A percentile compares a stretch with the other conserved stretches of the same genome.
Conservation (phyloP, 345 rosid species). For the Bruguiera parviflora region DNA sequence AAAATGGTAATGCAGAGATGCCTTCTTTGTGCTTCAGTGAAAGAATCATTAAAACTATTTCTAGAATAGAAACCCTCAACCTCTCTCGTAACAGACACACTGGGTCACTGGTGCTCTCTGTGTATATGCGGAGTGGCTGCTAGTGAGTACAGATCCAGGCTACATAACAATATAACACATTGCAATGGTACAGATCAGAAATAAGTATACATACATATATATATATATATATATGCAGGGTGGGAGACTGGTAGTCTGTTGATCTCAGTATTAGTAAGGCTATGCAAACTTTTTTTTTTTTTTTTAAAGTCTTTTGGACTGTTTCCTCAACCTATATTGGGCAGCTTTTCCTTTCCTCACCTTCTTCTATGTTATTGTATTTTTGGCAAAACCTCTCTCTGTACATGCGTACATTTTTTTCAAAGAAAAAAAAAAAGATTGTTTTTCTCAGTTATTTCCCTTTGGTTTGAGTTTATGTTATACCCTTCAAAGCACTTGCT, state of each 20-base stretch:
- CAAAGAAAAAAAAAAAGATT: too few species aligned
- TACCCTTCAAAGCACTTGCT: too few species aligned
- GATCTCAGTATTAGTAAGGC: constrained; percentile 20
- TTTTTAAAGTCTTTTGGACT: neutral
- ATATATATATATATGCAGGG: constrained; percentile 8
- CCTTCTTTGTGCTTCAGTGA: constrained; percentile 30
- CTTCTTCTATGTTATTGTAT: constrained; percentile 7
- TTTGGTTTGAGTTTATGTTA: neutral
- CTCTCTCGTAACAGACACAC: constrained; percentile 1
- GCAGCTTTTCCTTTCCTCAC: constrained; percentile 6
- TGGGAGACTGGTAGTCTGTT: constrained; percentile 21
- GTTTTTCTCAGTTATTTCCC: neutral
- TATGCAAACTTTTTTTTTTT: constrained; percentile 6
- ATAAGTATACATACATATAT: constrained; percentile 8
- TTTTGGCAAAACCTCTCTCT: constrained; percentile 11
- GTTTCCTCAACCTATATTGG: constrained; percentile 8
- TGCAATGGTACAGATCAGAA: constrained; percentile 2
- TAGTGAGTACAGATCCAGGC: neutral
- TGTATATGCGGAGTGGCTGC: constrained; percentile 10
- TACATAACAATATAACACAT: neutral
- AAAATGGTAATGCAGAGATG: constrained; percentile 33
- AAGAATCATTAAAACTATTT: constrained; percentile 17
- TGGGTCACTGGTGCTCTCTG: neutral
- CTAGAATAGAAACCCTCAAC: constrained; percentile 17
- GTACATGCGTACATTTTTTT: too few species aligned